Evolutionary conservation across 805 yeast species (phyloP).

Genomic region (Naumovozyma castellii): DNA sequence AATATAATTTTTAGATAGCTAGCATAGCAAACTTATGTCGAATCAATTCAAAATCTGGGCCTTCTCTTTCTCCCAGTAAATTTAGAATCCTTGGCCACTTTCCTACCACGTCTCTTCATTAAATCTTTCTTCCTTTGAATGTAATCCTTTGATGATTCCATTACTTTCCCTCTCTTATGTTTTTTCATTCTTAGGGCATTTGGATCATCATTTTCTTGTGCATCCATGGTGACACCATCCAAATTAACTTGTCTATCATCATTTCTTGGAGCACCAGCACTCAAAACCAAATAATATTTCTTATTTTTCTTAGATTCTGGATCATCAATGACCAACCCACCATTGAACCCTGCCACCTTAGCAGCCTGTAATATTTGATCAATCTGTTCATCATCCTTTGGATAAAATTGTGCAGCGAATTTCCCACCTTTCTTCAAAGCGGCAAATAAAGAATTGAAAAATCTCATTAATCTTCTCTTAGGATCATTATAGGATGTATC

Average conservation of each 20-base stretch:
- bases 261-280: conserved; percentile 57
- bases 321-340: conserved; percentile 89
- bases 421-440: conserved; percentile 88
- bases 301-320: conserved; percentile 87
- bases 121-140: conserved; percentile 87
- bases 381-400: conserved; percentile 78
- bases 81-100: conserved; percentile 82
- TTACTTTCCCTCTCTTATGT: conserved; percentile 21
- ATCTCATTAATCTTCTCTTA: conserved; percentile 63
- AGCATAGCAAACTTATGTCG: no score
- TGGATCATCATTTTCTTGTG: conserved; percentile 31
- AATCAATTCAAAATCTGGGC: conserved; percentile 55
- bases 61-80: conserved; percentile 82
- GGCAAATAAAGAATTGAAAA: conserved; percentile 83
- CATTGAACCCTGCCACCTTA: conserved; percentile 89
- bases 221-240: conserved; percentile 73
- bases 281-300: conserved; percentile 81
- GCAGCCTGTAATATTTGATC: conserved; percentile 75
- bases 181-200: conserved; percentile 5
- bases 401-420: conserved; percentile 95
- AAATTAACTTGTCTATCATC: conserved; percentile 68
- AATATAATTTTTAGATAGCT: no score
- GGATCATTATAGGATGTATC: conserved; percentile 80
- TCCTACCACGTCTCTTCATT: conserved; percentile 83
- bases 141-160: conserved; percentile 69